A percentile compares a stretch with the other conserved stretches of the same genome.
Conservation (phyloP, 2,329 filamentous ascomycete species). For the Orbilia blumenaviensis region DNA sequence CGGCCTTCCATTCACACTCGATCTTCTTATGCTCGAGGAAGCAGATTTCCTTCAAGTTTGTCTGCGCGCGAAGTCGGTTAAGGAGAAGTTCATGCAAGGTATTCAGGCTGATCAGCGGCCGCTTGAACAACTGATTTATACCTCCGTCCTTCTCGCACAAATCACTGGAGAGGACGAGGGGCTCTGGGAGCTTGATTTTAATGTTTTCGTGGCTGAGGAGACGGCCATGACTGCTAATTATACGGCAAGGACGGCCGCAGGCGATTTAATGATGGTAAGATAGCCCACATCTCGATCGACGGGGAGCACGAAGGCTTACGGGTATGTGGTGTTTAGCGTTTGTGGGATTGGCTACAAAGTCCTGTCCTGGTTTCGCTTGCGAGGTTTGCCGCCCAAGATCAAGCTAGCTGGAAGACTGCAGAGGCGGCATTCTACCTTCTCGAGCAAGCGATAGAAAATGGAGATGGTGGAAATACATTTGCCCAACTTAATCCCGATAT, state of each 20-base stretch:
- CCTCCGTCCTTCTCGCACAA: conserved; percentile 67
- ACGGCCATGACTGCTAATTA: conserved; percentile 95
- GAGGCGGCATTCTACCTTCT: conserved; percentile 82
- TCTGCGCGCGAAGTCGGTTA: conserved; percentile 85
- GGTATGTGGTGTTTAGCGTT: not conserved
- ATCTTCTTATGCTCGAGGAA: conserved; percentile 92
- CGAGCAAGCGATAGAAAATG: conserved; percentile 73
- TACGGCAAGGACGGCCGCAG: conserved; percentile 89
- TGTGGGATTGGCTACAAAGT: conserved; percentile 39
- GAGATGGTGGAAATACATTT: conserved; percentile 19
- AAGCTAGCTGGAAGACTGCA: conserved; percentile 66
- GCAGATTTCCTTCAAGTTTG: conserved; percentile 94
- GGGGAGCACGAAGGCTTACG: conserved; percentile 62
- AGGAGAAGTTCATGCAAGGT: conserved; percentile 74
- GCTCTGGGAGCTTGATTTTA: conserved; percentile 95
- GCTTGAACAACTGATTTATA: conserved; percentile 56
- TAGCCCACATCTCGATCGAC: conserved; percentile 60
- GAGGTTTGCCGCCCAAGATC: conserved; percentile 29
- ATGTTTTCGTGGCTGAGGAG: conserved; percentile 93
- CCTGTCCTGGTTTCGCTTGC: conserved; percentile 34
- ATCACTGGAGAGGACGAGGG: conserved; percentile 93
- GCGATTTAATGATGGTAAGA: conserved; percentile 77
- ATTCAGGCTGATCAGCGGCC: conserved; percentile 54
- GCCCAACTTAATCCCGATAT: conserved; percentile 23
- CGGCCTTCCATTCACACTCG: conserved; percentile 89